A percentile compares a stretch with the other conserved stretches of the same genome.
Conservation (phyloP, 2,329 filamentous ascomycete species). For the Sarocladium brachiariae region DNA sequence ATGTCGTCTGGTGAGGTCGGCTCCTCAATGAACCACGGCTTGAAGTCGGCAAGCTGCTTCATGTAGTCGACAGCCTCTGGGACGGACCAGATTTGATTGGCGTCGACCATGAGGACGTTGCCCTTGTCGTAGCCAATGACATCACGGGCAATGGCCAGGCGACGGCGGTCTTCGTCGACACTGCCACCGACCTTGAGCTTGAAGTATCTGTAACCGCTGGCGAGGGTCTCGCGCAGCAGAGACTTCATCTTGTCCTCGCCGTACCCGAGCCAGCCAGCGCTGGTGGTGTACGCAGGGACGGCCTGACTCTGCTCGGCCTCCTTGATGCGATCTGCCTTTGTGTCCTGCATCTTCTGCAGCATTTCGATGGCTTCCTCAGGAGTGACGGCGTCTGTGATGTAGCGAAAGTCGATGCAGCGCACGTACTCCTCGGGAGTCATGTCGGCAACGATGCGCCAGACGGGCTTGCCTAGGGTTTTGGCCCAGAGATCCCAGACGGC, state of each 20-base stretch:
- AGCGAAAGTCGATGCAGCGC: constrained; percentile 83
- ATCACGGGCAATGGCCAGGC: constrained; percentile 67
- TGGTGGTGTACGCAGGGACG: constrained; percentile 86
- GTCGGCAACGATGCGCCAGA: constrained; percentile 84
- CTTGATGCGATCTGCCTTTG: constrained; percentile 63
- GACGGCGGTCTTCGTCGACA: constrained; percentile 62
- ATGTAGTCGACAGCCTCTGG: constrained; percentile 85
- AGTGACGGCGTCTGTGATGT: constrained; percentile 86
- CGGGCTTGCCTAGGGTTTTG: constrained; percentile 76
- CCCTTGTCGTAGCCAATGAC: constrained; percentile 76
- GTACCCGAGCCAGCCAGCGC: constrained; percentile 85
- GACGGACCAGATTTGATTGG: constrained; percentile 87
- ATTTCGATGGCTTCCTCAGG: constrained; percentile 73
- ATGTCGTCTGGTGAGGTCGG: constrained; percentile 87
- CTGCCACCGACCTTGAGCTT: constrained; percentile 82
- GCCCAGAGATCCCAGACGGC: constrained; percentile 96
- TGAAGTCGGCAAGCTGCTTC: constrained; percentile 73
- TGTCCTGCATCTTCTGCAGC: constrained; percentile 56
- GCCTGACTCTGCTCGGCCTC: constrained; percentile 68
- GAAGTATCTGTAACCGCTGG: constrained; percentile 75
- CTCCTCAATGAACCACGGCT: constrained; percentile 93
- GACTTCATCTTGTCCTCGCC: constrained; percentile 78
- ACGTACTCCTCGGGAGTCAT: constrained; percentile 88
- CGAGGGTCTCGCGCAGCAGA: constrained; percentile 68
- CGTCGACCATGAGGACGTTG: constrained; percentile 85